These are phyloP conservation scores for Coemansia sp. DNA, from an alignment of 192 early-diverging fungal species.

Conservation along the genomic window DNA sequence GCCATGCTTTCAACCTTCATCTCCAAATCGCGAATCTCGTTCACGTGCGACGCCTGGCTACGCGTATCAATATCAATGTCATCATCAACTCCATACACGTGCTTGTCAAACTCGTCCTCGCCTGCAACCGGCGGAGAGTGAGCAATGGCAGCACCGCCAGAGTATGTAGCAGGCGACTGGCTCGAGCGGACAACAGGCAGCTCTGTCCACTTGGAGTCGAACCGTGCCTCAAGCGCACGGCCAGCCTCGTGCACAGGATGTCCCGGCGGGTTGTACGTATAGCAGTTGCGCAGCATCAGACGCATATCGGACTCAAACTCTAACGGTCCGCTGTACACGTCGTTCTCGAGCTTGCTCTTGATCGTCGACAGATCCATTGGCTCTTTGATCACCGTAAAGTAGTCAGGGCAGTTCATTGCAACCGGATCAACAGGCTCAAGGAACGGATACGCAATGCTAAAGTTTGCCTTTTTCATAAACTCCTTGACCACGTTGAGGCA, in stretches of 20 bases:
- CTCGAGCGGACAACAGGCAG: constrained; percentile 30
- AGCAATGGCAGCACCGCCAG: constrained; percentile 30
- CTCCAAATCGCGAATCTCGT: constrained; percentile 51
- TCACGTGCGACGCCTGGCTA: constrained; percentile 30
- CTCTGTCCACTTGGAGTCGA: constrained; percentile 75
- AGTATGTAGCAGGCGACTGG: constrained; percentile 26
- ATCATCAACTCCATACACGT: constrained; percentile 40
- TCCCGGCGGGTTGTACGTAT: constrained; percentile 69
- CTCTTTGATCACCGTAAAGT: constrained; percentile 77
- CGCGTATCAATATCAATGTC: constrained; percentile 42
- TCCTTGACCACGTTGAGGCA: constrained; percentile 63
- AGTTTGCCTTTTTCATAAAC: constrained; percentile 66
- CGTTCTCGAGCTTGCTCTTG: constrained; percentile 62
- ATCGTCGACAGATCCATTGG: constrained; percentile 91
- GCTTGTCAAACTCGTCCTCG: constrained; percentile 52
- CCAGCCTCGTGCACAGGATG: constrained; percentile 71
- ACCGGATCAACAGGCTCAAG: constrained; percentile 84
- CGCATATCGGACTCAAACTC: constrained; percentile 76
- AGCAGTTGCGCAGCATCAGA: constrained; percentile 87
- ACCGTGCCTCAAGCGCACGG: constrained; percentile 67
- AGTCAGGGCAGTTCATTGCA: constrained; percentile 80
- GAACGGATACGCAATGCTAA: constrained; percentile 70
- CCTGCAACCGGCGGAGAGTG: constrained; percentile 46
- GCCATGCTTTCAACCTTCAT: constrained; percentile 49
- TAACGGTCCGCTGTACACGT: constrained; percentile 59